Conservation (phyloP, 1,284 basidiomycete species). For the Ustilago curta region DNA sequence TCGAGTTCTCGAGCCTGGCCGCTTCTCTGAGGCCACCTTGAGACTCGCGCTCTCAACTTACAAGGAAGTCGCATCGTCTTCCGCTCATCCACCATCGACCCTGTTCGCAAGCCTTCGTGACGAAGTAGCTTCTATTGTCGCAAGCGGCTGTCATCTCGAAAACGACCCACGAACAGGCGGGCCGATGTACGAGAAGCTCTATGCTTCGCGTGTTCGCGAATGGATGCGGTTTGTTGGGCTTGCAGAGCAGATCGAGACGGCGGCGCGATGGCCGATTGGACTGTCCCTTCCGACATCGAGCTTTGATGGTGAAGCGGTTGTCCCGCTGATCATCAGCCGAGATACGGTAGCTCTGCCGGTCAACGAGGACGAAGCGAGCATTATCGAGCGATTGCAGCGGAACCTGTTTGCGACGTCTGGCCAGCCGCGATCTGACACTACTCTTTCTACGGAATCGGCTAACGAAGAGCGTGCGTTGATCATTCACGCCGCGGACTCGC, state of each 20-base stretch:
- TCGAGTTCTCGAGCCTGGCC: constrained; percentile 60
- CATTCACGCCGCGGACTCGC: constrained; percentile 40
- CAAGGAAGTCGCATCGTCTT: constrained; percentile 25
- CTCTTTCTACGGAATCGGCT: constrained; percentile 10
- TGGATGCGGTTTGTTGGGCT: constrained; percentile 64
- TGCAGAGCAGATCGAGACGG: constrained; percentile 60
- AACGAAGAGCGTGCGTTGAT: constrained; percentile 34
- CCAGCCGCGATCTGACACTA: constrained; percentile 6
- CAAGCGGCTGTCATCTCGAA: constrained; percentile 39
- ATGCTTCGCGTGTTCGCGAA: constrained; percentile 43
- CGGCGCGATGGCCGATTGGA: constrained; percentile 59
- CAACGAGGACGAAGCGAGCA: constrained; percentile 47
- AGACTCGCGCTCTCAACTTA: constrained; percentile 36
- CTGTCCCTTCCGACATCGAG: constrained; percentile 28
- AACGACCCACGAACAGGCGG: constrained; percentile 49
- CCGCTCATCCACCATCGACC: constrained; percentile 19
- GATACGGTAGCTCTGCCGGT: constrained; percentile 50
- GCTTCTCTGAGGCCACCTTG: constrained; percentile 54
- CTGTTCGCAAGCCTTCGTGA: constrained; percentile 43
- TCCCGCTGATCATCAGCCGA: constrained; percentile 50
- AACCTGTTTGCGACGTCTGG: constrained; percentile 4
- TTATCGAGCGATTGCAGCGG: constrained; percentile 44
- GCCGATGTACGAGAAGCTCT: constrained; percentile 48
- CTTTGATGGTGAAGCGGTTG: constrained; percentile 16
- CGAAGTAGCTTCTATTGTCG: constrained; percentile 47